Evolutionary conservation across 352 stramenopile species (phyloP), one percentile per base, ranked within the genome.

Genomic region (Globisporangium nagaii): DNA sequence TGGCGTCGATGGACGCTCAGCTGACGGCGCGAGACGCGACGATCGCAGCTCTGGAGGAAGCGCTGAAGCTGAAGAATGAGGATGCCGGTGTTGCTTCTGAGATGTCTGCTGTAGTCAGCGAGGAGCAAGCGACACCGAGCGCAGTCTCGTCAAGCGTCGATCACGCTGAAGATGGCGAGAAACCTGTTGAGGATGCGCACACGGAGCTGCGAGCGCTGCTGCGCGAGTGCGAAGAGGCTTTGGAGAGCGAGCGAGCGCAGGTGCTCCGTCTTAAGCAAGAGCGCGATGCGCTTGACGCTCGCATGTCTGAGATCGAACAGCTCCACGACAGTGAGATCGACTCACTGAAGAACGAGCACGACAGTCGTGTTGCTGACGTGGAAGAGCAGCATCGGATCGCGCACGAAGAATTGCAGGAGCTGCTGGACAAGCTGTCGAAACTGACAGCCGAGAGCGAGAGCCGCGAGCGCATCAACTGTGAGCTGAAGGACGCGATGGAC

Each of bases 401-500:
- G 43, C 25, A 44, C n/a, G 9, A 51, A 58, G 35, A 40, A 59
- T 17, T 62, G 12, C 13, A 36, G 25, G 27, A 31, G 11, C 31
- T 50, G 27, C 20, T 60, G 13, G 22, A 50, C n/a, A 6, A 15
- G 20, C 43, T 56, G 28, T 48, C 52, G 17, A 31, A 49, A 4
- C 27, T 44, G 4, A 20, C 54, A 17, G 24, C 36, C 2, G 53
- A 61, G 20, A 20, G 22, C 30, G 9, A 39, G n/a, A n/a, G 15
- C 7, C 36, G 28, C 10, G 13, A 53, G 9, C 53, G 13, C 20
- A 54, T 49, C 22, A 54, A 24, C 12, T 19, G 13, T 4, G 57
- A 62, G 32, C 46, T 68, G 28, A 50, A 55, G 13, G 36, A 62
- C 9, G 48, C 41, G 12, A 42, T 65, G 13, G 37, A 61, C 4